Percentiles rank a stretch among this genome's conserved stretches.
phyloP scores from a whole-genome alignment of 768 basidiomycete species.

The Lactifluus volemus region DNA sequence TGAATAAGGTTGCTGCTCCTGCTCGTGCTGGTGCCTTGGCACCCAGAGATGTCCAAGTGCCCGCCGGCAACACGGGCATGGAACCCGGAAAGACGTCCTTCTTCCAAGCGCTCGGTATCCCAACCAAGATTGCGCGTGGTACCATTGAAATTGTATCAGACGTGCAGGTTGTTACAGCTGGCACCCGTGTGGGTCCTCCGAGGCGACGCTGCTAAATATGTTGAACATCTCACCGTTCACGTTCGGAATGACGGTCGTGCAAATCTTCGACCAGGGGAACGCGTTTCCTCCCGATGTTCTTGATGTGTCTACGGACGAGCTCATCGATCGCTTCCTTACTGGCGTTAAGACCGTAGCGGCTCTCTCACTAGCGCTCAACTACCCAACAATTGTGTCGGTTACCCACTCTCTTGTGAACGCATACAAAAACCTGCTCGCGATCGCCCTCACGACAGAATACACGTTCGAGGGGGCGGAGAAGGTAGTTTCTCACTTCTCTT shows the following conservation, averaged over 20 bases:
- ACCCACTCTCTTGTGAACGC: conserved; percentile 94
- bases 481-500: conserved; percentile 38
- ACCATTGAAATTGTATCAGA: conserved; percentile 99
- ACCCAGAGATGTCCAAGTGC: conserved; percentile 85
- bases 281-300: conserved; percentile 84
- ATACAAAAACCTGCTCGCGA: conserved; percentile 95
- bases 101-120: conserved; percentile 99
- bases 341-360: conserved; percentile 94
- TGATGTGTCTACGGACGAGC: conserved; percentile 86
- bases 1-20: conserved; percentile 98
- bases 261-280: conserved; percentile 94
- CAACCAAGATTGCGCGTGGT: conserved; percentile 99
- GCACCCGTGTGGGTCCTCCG: conserved; percentile 94
- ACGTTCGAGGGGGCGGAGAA: conserved; percentile 90
- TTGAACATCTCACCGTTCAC: conserved; percentile 99
- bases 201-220: conserved; percentile 99
- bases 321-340: conserved; percentile 84
- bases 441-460: conserved; percentile 88
- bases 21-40: conserved; percentile 97
- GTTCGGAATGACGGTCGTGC: conserved; percentile 97
- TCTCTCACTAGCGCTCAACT: conserved; percentile 91
- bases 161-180: conserved; percentile 88
- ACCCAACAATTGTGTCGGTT: conserved; percentile 93
- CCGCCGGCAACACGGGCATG: conserved; percentile 98
- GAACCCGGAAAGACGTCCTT: conserved; percentile 99